A percentile compares a stretch with the other conserved stretches of the same genome.
phyloP scores from a whole-genome alignment of 148 eudicot species.

The Vaccinium corymbosum region DNA sequence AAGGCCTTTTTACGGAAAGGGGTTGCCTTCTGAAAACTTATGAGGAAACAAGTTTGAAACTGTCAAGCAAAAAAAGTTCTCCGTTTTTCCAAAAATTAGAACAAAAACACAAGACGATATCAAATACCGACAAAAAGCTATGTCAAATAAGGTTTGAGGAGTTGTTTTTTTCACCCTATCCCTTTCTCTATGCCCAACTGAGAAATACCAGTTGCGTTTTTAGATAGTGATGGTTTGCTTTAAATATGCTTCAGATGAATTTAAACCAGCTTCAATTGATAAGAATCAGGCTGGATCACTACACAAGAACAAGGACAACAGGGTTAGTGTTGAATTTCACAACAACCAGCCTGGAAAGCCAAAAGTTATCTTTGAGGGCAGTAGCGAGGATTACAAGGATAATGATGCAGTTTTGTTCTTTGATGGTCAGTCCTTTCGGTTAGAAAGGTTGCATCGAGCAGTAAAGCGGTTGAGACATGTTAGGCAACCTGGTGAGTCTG shows the following conservation, averaged over 20 bases:
- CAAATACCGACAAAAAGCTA: not conserved
- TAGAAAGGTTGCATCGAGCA: constrained; percentile 80
- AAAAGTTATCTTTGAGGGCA: constrained; percentile 74
- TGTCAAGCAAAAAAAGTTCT: not conserved
- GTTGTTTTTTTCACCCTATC: not conserved
- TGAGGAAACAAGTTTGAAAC: not conserved
- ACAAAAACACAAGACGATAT: not conserved
- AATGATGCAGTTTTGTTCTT: constrained; percentile 90
- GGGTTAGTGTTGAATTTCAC: constrained; percentile 69
- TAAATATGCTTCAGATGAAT: constrained; percentile 58
- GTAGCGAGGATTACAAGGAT: constrained; percentile 82
- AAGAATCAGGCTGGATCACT: constrained; percentile 71
- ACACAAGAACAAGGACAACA: constrained; percentile 77
- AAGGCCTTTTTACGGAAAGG: not conserved
- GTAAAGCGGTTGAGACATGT: constrained; percentile 81
- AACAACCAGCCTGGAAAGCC: constrained; percentile 81
- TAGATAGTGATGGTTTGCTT: not conserved
- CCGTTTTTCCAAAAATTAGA: not conserved
- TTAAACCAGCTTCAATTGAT: constrained; percentile 92
- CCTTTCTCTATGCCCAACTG: not conserved
- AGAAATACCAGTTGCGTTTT: not conserved
- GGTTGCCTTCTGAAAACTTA: not conserved
- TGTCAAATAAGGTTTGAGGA: not conserved
- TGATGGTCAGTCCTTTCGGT: constrained; percentile 65
- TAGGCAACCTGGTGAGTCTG: constrained; percentile 66